Base-by-base conservation (phyloP, 768 basidiomycete genomes). In the Kwoniella sp. region DNA sequence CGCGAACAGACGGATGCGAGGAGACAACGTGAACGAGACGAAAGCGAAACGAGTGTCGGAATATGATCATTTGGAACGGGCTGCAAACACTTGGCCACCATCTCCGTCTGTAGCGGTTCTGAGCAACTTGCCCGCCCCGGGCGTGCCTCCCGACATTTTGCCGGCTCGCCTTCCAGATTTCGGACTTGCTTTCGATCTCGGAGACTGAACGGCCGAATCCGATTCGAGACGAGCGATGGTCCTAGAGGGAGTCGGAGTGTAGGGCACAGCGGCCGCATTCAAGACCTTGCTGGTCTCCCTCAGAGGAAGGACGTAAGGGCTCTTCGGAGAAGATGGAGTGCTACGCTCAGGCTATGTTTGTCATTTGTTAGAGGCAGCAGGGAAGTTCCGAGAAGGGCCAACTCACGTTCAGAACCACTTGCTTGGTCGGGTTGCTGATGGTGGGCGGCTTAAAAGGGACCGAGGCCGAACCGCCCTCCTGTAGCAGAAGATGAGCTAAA, bases 91-190 rank as follows among this genome's bases (percentile, higher is more conserved):
- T n/a, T n/a, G n/a, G 17, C 28, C 31, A 7, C 23, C 23, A 15
- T 23, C 22, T 3, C 32, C 29, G 10, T 33, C 48, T 6, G 22
- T 38, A 32, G 25, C 39, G 27, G 17, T 22, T 1, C 56, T 68
- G 29, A 68, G 46, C 3, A 62, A 47, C 39, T 57, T 62, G 12
- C 66, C 66, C 3, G 66, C 66, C 9, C 57, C 54, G 9, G 66
- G 66, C 15, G 66, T 68, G 34, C 66, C 66, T 39, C 53, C 60
- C 2, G 63, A 46, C 25, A 34, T 44, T 3, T 42, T 9, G 19
- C 38, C 27, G 33, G 15, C 50, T 44, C 50, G 27, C 53, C 36
- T 26, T 23, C 42, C 22, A 29, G 27, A 10, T 20, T 17, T 31
- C 7, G 38, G 37, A 14, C 19, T 31, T 1, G 46, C 33, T 15